phyloP scores from a whole-genome alignment of 2,329 filamentous ascomycete genomes.

The Aspergillus viridinutans region DNA sequence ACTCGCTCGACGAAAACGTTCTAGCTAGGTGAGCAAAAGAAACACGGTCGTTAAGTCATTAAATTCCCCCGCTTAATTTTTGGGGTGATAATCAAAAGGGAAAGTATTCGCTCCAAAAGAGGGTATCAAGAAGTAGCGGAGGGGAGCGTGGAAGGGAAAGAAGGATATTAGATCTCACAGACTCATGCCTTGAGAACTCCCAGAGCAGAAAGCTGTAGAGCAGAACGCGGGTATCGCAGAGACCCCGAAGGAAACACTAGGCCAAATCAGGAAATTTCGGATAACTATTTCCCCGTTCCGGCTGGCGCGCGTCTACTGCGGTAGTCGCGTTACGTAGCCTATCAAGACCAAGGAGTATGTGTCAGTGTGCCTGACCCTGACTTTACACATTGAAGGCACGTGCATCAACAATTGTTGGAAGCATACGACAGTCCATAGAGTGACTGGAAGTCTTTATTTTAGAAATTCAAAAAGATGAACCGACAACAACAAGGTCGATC shows the following conservation, averaged over 20 bases:
- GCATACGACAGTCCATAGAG: background rate
- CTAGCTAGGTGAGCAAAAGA: conserved; percentile 15
- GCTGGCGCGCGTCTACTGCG: conserved; percentile 11
- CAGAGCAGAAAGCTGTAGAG: conserved; percentile 23
- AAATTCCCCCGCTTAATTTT: conserved; percentile 10
- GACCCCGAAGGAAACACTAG: conserved; percentile 37
- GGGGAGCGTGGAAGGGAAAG: conserved; percentile 13
- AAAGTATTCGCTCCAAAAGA: conserved; percentile 2
- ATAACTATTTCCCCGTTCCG: conserved; percentile 27
- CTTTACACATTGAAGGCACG: background rate
- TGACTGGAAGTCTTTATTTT: conserved; percentile 18
- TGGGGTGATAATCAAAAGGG: conserved; percentile 2
- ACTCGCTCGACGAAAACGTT: conserved; percentile 22
- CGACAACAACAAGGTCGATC: conserved; percentile 29
- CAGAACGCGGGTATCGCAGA: conserved; percentile 36
- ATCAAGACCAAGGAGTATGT: background rate
- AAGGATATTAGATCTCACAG: conserved; percentile 16
- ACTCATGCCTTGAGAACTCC: conserved; percentile 27
- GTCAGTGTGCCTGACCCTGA: background rate
- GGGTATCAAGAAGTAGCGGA: conserved; percentile 10
- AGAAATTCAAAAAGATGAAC: conserved; percentile 28
- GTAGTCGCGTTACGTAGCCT: conserved; percentile 1
- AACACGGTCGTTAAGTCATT: conserved; percentile 30
- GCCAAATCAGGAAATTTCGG: conserved; percentile 26
- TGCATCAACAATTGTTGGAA: background rate